Conservation (phyloP, 805 yeast genomes). For the Sungouiella thailandica region DNA sequence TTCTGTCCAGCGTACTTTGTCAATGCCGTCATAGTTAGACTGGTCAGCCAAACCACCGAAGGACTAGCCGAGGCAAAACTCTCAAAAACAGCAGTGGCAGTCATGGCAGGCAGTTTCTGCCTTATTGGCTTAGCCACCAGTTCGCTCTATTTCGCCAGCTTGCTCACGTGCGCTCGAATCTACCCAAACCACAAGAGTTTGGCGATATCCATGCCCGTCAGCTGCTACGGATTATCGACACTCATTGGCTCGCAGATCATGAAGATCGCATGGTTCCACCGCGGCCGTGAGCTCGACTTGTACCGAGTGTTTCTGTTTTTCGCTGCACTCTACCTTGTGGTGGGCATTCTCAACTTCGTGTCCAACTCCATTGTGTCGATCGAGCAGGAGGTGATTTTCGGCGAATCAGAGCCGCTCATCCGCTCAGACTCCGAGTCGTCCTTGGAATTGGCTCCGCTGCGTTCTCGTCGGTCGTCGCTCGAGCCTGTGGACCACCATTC, state of each 20-base stretch:
- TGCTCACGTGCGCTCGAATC: conserved; percentile 81
- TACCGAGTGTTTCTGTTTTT: conserved; percentile 49
- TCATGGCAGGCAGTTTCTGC: conserved; percentile 46
- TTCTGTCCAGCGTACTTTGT: conserved; percentile 66
- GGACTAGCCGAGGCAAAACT: conserved; percentile 1
- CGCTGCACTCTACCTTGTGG: conserved; percentile 46
- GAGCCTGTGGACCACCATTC: conserved; percentile 36
- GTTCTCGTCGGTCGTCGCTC: conserved; percentile 27
- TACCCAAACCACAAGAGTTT: conserved; percentile 72
- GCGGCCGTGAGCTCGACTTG: conserved; percentile 38
- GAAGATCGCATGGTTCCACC: conserved; percentile 35
- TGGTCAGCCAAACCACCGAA: conserved; percentile 3
- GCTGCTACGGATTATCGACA: conserved; percentile 81
- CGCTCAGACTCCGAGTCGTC: conserved; percentile 7
- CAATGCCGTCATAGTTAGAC: conserved; percentile 21
- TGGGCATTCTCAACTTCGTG: conserved; percentile 58
- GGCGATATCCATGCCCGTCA: conserved; percentile 83
- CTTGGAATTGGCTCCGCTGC: conserved; percentile 17
- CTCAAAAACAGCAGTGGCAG: conserved; percentile 35
- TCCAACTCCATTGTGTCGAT: conserved; percentile 62
- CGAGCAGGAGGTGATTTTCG: conserved; percentile 44
- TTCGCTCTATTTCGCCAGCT: conserved; percentile 62
- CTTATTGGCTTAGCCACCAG: conserved; percentile 70
- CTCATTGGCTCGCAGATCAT: conserved; percentile 65
- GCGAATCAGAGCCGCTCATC: conserved; percentile 16